Percentiles rank a stretch among this genome's conserved stretches.
phyloP scores from a whole-genome alignment of 1,284 basidiomycete species.

The Apiotrichum sp. region DNA sequence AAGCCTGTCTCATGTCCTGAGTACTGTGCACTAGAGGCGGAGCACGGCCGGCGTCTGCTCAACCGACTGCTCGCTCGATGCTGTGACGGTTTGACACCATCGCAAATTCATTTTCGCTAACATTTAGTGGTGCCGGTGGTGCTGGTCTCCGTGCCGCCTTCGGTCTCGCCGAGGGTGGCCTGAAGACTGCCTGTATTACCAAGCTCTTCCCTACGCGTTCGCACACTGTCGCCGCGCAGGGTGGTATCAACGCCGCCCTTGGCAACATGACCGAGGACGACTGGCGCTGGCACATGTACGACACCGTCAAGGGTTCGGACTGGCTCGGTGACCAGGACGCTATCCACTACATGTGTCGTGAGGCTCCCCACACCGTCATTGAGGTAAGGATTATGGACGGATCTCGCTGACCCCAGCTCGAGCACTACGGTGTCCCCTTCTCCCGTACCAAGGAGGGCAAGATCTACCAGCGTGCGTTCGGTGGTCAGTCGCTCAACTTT shows the following conservation, averaged over 20 bases:
- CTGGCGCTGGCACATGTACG: constrained; percentile 98
- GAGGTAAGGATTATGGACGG: constrained; percentile 55
- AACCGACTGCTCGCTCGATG: too few relatives aligned
- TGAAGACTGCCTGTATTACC: constrained; percentile 97
- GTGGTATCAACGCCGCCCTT: constrained; percentile 97
- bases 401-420: constrained; percentile 58
- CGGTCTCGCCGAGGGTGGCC: constrained; percentile 95
- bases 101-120: neutral
- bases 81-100: neutral
- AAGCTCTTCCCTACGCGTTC: constrained; percentile 99
- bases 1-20: too few relatives aligned
- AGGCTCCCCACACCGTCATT: constrained; percentile 87
- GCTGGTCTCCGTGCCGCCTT: constrained; percentile 97
- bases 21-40: too few relatives aligned
- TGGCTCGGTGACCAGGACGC: constrained; percentile 99
- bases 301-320: constrained; percentile 99
- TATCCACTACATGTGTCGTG: constrained; percentile 98
- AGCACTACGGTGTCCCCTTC: constrained; percentile 98
- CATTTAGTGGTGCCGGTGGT: constrained; percentile 82
- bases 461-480: constrained; percentile 99
- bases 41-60: too few relatives aligned
- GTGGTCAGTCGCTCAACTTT: constrained; percentile 94
- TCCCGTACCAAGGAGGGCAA: constrained; percentile 98
- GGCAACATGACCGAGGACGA: constrained; percentile 99
- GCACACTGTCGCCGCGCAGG: constrained; percentile 98